Base-by-base conservation (phyloP, 2,329 filamentous ascomycete genomes). In the Scorias spongiosa region DNA sequence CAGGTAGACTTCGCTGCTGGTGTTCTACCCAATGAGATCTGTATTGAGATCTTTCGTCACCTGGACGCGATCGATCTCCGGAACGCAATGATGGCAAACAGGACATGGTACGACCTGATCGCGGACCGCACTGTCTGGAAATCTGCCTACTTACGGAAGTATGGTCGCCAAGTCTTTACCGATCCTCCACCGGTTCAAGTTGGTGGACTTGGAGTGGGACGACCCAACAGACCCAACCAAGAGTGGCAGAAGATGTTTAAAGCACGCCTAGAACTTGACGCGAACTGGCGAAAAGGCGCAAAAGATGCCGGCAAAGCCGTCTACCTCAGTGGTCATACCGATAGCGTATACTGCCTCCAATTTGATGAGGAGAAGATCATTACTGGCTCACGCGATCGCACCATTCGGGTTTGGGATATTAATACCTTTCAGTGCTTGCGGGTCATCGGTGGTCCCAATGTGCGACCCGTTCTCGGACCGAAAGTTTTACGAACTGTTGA, bases 321-420 rank as follows among this genome's bases (percentile, higher is more conserved):
- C 44, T 96, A 95, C 62, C 73, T 98, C 17, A 86, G 91, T 55
- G 91, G 91, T 2, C 91, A 98, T 61, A 80, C 80, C 20, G 91
- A 98, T 62, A 95, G 87, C 51, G 93, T 98, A 45, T 98, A 98
- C 66, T 98, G 91, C 63, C 76, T 93, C 45, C 91, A 98, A 59
- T 98, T 96, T 60, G 91, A 98, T 61, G 89, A 96, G 81, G 73
- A 83, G 59, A 98, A 96, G 64, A 94, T 96, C 58, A 88, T 98
- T 51, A 96, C 91, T 2, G 91, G 91, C 26, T 95, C 89, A 9
- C 81, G 91, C 49, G 91, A 98, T 64, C 84, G 85, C 60, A 96
- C 91, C 0, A 91, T 98, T 53, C 83, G 91, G 42, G 78, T 98
- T 29, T 98, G 91, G 91, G 86, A 96, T 62, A 83, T 94, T 68